Conservation (phyloP, 352 stramenopile species). For the Bremia lactucae region DNA sequence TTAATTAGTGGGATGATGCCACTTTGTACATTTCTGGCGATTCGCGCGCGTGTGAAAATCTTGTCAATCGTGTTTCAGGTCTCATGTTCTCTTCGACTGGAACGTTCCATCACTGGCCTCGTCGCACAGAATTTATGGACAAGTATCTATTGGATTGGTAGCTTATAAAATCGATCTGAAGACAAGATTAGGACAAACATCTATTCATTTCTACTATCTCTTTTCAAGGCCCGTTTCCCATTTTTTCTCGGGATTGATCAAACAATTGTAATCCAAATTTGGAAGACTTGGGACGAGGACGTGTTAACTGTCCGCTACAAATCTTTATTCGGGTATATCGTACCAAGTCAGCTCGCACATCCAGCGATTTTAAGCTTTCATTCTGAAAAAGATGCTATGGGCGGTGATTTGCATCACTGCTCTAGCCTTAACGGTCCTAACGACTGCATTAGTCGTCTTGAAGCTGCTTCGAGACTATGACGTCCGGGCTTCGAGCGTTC, state of each 20-base stretch:
- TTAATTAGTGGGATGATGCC: slow-evolving; percentile 7
- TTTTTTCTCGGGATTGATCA: no score
- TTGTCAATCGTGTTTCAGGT: no score
- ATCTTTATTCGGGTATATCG: no score
- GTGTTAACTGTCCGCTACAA: not conserved
- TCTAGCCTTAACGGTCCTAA: slow-evolving; percentile 15
- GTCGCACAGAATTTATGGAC: slow-evolving; percentile 1
- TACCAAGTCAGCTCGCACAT: slow-evolving; percentile 10
- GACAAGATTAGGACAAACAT: no score
- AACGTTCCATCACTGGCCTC: not conserved
- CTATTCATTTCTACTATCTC: no score
- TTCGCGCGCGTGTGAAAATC: no score
- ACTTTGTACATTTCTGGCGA: no score
- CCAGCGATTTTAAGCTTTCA: slow-evolving; percentile 5
- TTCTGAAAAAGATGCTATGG: slow-evolving; percentile 19
- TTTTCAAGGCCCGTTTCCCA: no score
- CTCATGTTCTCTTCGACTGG: no score
- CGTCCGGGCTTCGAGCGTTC: slow-evolving; percentile 18
- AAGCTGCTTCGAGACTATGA: slow-evolving; percentile 26
- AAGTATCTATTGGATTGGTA: no score
- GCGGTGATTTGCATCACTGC: slow-evolving; percentile 9
- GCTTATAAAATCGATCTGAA: no score
- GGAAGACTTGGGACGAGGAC: not conserved
- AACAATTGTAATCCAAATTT: no score
- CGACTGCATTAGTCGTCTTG: slow-evolving; percentile 19